Base-by-base conservation (phyloP, 208 protist genomes). In the Leishmania arabica region DNA sequence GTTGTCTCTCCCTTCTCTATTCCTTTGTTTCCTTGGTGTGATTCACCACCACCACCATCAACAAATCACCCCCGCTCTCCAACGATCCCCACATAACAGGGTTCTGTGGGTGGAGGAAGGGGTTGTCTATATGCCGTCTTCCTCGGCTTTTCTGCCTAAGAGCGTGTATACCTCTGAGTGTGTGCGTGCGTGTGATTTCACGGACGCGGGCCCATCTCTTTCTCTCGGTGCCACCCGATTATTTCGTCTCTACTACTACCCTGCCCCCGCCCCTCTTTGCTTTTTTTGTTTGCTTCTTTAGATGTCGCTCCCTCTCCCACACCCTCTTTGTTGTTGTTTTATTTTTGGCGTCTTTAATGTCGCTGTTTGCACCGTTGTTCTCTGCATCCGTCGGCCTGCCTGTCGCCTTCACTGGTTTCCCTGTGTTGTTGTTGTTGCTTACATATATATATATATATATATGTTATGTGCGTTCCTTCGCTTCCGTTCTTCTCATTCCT, bases 1-100 rank as follows among this genome's bases (percentile, higher is more conserved):
- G 34, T 11, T 31, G 68, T 42, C n/a, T 31, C 24, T 45, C 31
- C 49, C 65, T 75, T 76, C 81, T 85, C 74, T 77, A 47, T 80
- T 77, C 69, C 37, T 62, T 60, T 58, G 7, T 74, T 51, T 78
- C n/a, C 24, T 21, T 54, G 51, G 51, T 21, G 11, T 54, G 51
- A 54, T 54, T 54, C 51, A 13, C 51, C 13, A 54, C 51, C 0
- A 13, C 9, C 56, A 15, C 27, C 56, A 62, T 31, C 27, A 27
- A 3, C 56, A 6, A 24, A 3, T 0, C 56, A 3, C 56, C 56
- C 56, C 5, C 5, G 51, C 5, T 54, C 51, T 0, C 51, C 51
- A 54, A 54, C 51, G 21, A 37, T 31, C 27, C 24, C 27, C 24
- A 62, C 56, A 62, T 62, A 24, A 62, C 56, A 6, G 56, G 19